Percentiles rank a stretch among this genome's conserved stretches.
These are phyloP conservation scores for Acer campestre DNA, from an alignment of 345 rosid genomes.

Conservation along the genomic window DNA sequence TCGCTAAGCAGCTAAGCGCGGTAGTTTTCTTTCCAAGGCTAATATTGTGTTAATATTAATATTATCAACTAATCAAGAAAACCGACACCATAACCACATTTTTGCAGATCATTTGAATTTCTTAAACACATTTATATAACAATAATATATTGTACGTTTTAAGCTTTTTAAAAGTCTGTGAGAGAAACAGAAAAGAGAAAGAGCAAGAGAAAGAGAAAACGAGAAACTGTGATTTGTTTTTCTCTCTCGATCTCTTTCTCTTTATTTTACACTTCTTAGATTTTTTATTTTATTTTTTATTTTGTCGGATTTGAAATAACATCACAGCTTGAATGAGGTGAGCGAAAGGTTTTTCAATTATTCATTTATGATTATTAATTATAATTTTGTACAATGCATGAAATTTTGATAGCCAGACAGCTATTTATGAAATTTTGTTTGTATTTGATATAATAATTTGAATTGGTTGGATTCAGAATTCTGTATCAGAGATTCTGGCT, in stretches of 20 bases:
- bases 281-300: too few species aligned
- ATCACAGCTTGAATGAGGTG: constrained; percentile 28
- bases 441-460: neutral
- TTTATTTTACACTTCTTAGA: too few species aligned
- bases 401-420: neutral
- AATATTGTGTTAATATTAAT: constrained; percentile 29
- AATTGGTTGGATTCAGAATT: too few species aligned
- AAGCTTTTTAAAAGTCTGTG: too few species aligned
- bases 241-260: constrained; percentile 25
- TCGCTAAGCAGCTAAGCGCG: constrained; percentile 47
- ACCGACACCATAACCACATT: constrained; percentile 36
- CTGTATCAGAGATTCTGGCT: neutral
- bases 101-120: neutral
- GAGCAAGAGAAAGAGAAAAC: neutral
- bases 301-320: constrained; percentile 3
- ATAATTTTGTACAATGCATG: neutral
- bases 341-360: constrained; percentile 1
- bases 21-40: constrained; percentile 41
- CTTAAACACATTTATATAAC: neutral
- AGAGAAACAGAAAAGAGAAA: neutral
- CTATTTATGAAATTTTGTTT: neutral
- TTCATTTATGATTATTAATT: neutral
- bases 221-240: neutral
- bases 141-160: too few species aligned
- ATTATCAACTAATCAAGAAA: neutral